Percentiles rank a stretch among this genome's conserved stretches.
Evolutionary conservation across 108 stramenopile species (phyloP).

Genomic region (Cylindrotheca closterium): DNA sequence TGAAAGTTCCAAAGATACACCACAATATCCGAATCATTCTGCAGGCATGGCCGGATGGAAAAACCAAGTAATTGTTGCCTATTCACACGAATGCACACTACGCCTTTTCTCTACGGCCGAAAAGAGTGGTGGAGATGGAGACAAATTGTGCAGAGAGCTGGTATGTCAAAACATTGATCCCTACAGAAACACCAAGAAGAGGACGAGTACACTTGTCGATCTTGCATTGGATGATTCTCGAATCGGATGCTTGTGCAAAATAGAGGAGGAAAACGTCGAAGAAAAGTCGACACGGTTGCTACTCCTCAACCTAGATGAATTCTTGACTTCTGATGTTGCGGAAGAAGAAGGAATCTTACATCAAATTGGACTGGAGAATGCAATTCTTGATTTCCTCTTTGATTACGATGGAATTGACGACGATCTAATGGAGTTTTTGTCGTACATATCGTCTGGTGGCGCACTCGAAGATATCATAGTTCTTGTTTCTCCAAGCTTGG

Average conservation of each 20-base stretch:
- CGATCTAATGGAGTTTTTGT: background rate
- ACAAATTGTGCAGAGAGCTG: conserved; percentile 33
- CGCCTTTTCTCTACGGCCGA: conserved; percentile 37
- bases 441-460: conserved; percentile 12
- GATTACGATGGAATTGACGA: background rate
- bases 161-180: conserved; percentile 40
- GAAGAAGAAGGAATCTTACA: conserved; percentile 1
- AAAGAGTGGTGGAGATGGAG: conserved; percentile 9
- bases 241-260: conserved; percentile 43
- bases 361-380: background rate
- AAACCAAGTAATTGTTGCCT: conserved; percentile 38
- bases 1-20: conserved; percentile 19
- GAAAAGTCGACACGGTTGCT: conserved; percentile 16
- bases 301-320: conserved; percentile 37
- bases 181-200: conserved; percentile 36
- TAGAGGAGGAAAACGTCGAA: conserved; percentile 17
- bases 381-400: background rate
- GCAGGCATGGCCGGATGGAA: conserved; percentile 37
- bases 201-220: conserved; percentile 28
- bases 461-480: conserved; percentile 36
- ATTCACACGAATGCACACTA: conserved; percentile 41
- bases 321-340: conserved; percentile 23
- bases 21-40: conserved; percentile 22
- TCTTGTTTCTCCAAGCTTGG: conserved; percentile 34
- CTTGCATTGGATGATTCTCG: conserved; percentile 39